Evolutionary conservation across 805 yeast species (phyloP).

Genomic region (Hagleromyces aurorensis): DNA sequence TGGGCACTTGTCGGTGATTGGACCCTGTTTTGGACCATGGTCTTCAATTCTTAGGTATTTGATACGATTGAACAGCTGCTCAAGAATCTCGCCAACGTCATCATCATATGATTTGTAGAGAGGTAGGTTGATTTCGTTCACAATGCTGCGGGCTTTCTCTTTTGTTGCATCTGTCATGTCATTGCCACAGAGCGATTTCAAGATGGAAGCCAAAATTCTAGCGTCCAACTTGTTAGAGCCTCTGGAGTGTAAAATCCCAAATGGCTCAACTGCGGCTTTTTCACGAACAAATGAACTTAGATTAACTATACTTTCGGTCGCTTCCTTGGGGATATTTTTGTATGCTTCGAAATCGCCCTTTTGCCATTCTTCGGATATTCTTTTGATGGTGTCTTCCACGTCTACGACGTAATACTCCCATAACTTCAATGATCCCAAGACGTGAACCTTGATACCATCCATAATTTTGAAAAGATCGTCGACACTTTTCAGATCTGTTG

Average conservation of each 20-base stretch:
- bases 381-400: slow-evolving; percentile 36
- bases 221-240: slow-evolving; percentile 48
- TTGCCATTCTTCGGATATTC: slow-evolving; percentile 35
- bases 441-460: slow-evolving; percentile 63
- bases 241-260: slow-evolving; percentile 41
- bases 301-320: slow-evolving; percentile 32
- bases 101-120: slow-evolving; percentile 68
- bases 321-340: slow-evolving; percentile 7
- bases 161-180: slow-evolving; percentile 30
- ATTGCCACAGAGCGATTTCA: slow-evolving; percentile 34
- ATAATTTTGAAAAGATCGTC: slow-evolving; percentile 54
- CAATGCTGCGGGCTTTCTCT: slow-evolving; percentile 40
- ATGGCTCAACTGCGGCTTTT: slow-evolving; percentile 32
- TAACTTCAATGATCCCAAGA: slow-evolving; percentile 53
- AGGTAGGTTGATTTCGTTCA: slow-evolving; percentile 73
- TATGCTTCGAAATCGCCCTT: slow-evolving; percentile 1
- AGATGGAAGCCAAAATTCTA: slow-evolving; percentile 43
- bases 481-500: slow-evolving; percentile 42
- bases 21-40: slow-evolving; percentile 77
- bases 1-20: slow-evolving; percentile 48
- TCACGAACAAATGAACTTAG: slow-evolving; percentile 44
- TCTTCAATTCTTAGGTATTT: slow-evolving; percentile 68
- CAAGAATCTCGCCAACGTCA: slow-evolving; percentile 57
- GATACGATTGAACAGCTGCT: slow-evolving; percentile 68
- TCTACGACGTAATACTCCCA: slow-evolving; percentile 88